Conservation (phyloP, 2,329 filamentous ascomycete species). For the Coccinonectria pachysandricola region DNA sequence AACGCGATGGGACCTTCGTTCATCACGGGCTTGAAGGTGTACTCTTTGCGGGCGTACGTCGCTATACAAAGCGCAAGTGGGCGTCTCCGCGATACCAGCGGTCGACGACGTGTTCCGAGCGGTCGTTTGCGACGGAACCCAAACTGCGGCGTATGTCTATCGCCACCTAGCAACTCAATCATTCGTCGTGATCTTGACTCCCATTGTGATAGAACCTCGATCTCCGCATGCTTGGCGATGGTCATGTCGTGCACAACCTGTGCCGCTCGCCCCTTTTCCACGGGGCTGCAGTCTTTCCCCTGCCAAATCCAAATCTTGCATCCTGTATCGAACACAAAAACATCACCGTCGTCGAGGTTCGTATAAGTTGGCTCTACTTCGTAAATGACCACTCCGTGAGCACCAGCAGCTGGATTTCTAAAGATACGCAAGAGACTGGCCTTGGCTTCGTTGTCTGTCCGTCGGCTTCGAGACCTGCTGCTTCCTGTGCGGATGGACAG, state of each 20-base stretch:
- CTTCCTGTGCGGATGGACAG: constrained; percentile 52
- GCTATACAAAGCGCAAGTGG: constrained; percentile 4
- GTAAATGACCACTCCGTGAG: constrained; percentile 45
- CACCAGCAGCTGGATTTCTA: constrained; percentile 41
- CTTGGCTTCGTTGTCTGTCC: constrained; percentile 41
- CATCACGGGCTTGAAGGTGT: constrained; percentile 49
- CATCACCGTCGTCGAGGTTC: constrained; percentile 55
- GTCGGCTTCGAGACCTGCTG: constrained; percentile 50
- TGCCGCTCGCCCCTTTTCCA: constrained; percentile 60
- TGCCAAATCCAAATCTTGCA: constrained; percentile 63
- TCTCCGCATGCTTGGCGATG: constrained; percentile 51
- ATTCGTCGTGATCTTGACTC: constrained; percentile 46
- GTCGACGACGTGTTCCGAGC: constrained; percentile 20
- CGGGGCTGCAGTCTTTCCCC: constrained; percentile 52
- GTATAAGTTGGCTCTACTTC: constrained; percentile 53
- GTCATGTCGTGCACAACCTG: constrained; percentile 58
- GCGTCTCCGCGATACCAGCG: constrained; percentile 8
- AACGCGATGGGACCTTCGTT: constrained; percentile 36
- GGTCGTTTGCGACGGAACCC: constrained; percentile 34
- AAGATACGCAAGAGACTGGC: constrained; percentile 51
- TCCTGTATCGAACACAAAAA: constrained; percentile 53
- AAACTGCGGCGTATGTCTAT: constrained; percentile 27
- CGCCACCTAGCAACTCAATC: constrained; percentile 44
- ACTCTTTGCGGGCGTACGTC: constrained; percentile 33
- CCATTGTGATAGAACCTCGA: constrained; percentile 53